Conservation (phyloP, 345 rosid genomes). For the Mercurialis annua region DNA sequence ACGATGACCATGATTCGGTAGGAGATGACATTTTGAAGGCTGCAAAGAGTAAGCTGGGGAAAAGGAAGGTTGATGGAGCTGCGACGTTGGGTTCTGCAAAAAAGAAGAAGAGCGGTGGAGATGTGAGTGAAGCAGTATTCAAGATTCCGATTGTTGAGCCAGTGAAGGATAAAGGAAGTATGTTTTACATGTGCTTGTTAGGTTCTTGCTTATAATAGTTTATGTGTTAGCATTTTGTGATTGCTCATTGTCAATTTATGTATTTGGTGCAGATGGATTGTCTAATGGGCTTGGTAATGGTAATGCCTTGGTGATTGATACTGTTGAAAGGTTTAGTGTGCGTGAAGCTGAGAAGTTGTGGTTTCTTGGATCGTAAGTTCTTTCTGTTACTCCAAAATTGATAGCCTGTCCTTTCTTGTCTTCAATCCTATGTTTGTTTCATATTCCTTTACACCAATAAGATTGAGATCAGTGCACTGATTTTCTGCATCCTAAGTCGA, state of each 20-base stretch:
- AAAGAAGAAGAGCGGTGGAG: constrained; percentile 40
- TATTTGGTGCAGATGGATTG: constrained; percentile 46
- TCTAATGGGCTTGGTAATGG: constrained; percentile 35
- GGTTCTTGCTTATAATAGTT: not conserved
- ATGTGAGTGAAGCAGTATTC: constrained; percentile 24
- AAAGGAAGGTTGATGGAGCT: constrained; percentile 45
- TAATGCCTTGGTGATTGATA: constrained; percentile 44
- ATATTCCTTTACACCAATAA: not conserved
- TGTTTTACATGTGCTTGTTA: constrained; percentile 22
- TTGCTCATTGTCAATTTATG: too few relatives aligned
- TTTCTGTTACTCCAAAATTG: constrained; percentile 14
- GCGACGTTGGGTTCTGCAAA: constrained; percentile 38
- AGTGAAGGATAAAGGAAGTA: constrained; percentile 34
- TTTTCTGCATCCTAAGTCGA: not conserved
- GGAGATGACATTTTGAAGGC: constrained; percentile 38
- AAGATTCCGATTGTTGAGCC: constrained; percentile 43
- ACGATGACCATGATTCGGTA: too few relatives aligned
- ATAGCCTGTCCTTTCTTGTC: constrained; percentile 1
- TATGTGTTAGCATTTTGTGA: not conserved
- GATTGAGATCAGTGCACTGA: not conserved
- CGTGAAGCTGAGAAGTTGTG: constrained; percentile 73
- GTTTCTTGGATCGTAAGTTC: constrained; percentile 79
- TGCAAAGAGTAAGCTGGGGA: constrained; percentile 32
- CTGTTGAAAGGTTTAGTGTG: constrained; percentile 55
- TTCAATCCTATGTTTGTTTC: not conserved